Base-by-base conservation (phyloP, 2,329 filamentous ascomycete genomes). In the Celoporthe dispersa region DNA sequence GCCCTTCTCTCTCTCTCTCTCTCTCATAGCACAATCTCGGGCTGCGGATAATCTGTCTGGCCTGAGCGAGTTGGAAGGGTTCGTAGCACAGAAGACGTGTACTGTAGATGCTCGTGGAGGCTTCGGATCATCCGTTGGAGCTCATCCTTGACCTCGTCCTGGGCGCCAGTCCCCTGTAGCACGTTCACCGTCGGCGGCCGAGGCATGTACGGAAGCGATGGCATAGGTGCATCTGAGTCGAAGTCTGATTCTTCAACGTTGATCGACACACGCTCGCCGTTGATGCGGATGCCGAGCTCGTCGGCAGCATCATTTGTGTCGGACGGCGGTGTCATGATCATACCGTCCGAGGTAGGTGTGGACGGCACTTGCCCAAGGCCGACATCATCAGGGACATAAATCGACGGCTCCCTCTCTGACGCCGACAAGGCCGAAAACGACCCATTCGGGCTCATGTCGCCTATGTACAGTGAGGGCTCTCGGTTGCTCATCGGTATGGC, bases 321-420 rank as follows among this genome's bases (percentile, higher is more conserved):
- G 55, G 76, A 75, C 0, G 76, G 73, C 6, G 74, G 72, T 3
- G 85, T 81, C 70, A 83, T 86, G 41, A 86, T 82, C n/a, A 85
- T 86, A 71, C 88, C 86, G 71, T 67, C 70, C 25, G 70, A 72
- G 25, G 70, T 72, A 22, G 70, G 70, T 33, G 70, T 72, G 25
- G 70, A 70, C 35, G 68, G 70, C 16, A 81, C 72, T n/a, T 77
- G 77, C 3, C 84, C 81, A 69, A 83, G 86, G 44, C 86, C 83
- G 14, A 85, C 86, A 70, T 88, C 87, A 72, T 90, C 88, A 0
- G 86, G 86, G 12, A 90, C 84, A 74, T 90, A 90, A 62, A 90
- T 88, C 2, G 86, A 88, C 0, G 87, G 86, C 73, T 88, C 86
- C 41, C 87, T 81, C 64, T 80, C 81, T 1, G 78, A 77, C 5